These are phyloP conservation scores for Blastobotrys mokoenaii DNA, from an alignment of 805 yeast genomes.

Conservation along the genomic window DNA sequence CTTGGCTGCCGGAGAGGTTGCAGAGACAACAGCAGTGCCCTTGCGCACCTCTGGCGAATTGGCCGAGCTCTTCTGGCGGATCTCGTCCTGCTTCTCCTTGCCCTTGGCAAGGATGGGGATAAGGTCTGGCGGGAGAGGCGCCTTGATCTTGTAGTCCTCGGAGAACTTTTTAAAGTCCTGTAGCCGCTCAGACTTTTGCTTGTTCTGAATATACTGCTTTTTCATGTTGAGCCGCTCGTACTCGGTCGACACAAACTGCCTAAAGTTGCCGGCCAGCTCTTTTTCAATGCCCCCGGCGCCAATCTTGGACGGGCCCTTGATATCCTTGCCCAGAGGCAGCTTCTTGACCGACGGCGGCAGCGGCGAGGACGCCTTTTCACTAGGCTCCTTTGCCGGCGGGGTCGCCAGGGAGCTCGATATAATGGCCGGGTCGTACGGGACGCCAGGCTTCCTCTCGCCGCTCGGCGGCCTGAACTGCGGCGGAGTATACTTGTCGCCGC, in stretches of 20 bases:
- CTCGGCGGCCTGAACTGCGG: slow-evolving; percentile 23
- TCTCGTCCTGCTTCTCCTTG: slow-evolving; percentile 55
- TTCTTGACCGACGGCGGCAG: not conserved
- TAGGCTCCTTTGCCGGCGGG: slow-evolving; percentile 11
- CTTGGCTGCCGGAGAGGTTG: not conserved
- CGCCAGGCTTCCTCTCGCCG: slow-evolving; percentile 21
- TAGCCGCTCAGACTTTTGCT: slow-evolving; percentile 27
- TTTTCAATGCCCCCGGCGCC: slow-evolving; percentile 16
- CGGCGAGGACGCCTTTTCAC: slow-evolving; percentile 1
- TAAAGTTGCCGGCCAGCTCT: slow-evolving; percentile 25
- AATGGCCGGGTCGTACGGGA: slow-evolving; percentile 54
- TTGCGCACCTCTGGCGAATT: slow-evolving; percentile 3
- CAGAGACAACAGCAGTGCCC: no score
- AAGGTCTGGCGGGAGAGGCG: slow-evolving; percentile 51
- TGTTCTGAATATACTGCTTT: slow-evolving; percentile 22
- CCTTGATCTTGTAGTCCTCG: slow-evolving; percentile 60
- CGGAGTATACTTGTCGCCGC: slow-evolving; percentile 19
- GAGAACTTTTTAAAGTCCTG: slow-evolving; percentile 60
- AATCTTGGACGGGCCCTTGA: slow-evolving; percentile 1
- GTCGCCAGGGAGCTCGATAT: slow-evolving; percentile 31
- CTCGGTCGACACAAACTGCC: slow-evolving; percentile 27
- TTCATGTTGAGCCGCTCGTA: slow-evolving; percentile 23
- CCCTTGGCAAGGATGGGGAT: slow-evolving; percentile 66
- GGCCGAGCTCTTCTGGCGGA: slow-evolving; percentile 27
- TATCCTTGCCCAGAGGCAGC: not conserved